Base-by-base conservation (phyloP, 257 asterid species). In the Nicotiana attenuata region DNA sequence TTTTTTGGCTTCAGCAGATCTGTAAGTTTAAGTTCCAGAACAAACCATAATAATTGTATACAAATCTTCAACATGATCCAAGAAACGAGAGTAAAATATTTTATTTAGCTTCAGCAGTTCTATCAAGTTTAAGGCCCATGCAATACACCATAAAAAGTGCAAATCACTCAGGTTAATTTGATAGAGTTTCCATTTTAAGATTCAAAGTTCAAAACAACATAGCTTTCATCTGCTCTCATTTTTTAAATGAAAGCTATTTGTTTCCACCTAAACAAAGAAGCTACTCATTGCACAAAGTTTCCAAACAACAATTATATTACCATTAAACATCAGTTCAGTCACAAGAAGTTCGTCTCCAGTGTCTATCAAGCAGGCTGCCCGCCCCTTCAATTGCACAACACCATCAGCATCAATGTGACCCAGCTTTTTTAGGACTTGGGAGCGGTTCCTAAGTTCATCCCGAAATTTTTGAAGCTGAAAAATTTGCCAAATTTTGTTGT, bases 281-380 rank as follows among this genome's bases (percentile, higher is more conserved):
- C 11, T 66, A 17, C 10, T 68, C 20, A 52, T 38, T 68, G 29
- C 55, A 68, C 56, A 10, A 52, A 38, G 33, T 2, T 38, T n/a
- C 45, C 56, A 24, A 59, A 75, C 33, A 59, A 73, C 20, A 67
- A 55, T 57, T 19, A 19, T 80, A 85, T 85, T 57, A 93, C 98
- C 97, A 81, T 93, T 93, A 87, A 95, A 95, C 98, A 95, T 95
- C 88, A 95, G 86, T 84, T 95, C 99, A 10, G 98, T 95, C 73
- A 92, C 98, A 81, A 95, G 97, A 79, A 95, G 98, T 87, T 95
- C 99, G 80, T 95, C 99, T 84, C 98, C 99, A 60, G 99, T 95
- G 87, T 95, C 99, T 84, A 95, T 92, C 85, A 93, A 89, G 91
- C 98, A 95, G 87, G 98, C 99, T 61, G 99, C 99, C 41, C 99